Evolutionary conservation across 2,329 filamentous ascomycete genomes (phyloP).

Genomic region (Lecanicillium sp.): DNA sequence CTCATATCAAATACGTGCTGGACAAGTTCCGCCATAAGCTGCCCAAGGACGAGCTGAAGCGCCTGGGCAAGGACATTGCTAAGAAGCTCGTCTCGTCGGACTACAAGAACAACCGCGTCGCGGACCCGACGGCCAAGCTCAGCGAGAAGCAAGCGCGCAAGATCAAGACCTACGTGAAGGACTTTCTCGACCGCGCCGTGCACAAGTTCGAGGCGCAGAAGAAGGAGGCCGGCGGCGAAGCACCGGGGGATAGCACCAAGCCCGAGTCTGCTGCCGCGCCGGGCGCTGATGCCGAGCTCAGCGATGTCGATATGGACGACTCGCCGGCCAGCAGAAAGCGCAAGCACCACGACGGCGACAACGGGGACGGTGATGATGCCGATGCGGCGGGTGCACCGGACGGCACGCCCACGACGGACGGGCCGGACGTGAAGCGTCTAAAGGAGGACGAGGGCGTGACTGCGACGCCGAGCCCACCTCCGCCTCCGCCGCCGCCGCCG

Average conservation of each 20-base stretch:
- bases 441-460: constrained; percentile 40
- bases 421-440: constrained; percentile 48
- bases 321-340: constrained; percentile 54
- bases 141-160: constrained; percentile 73
- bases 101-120: constrained; percentile 83
- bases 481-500: constrained; percentile 44
- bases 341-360: constrained; percentile 50
- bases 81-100: constrained; percentile 91
- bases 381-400: constrained; percentile 31
- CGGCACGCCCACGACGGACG: constrained; percentile 47
- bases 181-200: constrained; percentile 82
- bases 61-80: constrained; percentile 59
- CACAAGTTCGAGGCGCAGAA: constrained; percentile 66
- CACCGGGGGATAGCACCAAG: constrained; percentile 57
- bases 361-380: constrained; percentile 24
- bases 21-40: constrained; percentile 84
- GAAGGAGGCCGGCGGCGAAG: constrained; percentile 53
- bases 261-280: constrained; percentile 26
- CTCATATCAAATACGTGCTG: constrained; percentile 77
- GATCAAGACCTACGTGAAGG: constrained; percentile 75
- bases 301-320: constrained; percentile 39
- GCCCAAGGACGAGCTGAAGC: constrained; percentile 68
- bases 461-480: constrained; percentile 34
- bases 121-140: constrained; percentile 66
- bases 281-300: constrained; percentile 25